Evolutionary conservation across 1,284 basidiomycete species (phyloP).

Genomic region (Leccinum pallidistipes): DNA sequence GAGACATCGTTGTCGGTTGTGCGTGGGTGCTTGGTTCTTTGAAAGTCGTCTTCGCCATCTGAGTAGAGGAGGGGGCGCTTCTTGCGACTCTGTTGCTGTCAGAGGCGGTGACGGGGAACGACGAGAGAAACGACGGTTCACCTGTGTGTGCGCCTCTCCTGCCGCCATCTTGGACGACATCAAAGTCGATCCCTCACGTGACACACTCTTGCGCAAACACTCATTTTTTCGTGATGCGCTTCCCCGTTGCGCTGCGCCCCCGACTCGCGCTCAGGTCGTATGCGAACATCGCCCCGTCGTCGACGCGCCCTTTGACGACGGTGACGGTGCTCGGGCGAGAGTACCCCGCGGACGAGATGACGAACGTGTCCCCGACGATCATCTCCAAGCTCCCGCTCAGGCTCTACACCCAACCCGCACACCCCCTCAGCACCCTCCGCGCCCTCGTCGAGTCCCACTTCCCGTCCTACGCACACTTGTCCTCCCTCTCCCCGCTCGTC

Average conservation of each 20-base stretch:
- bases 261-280: slow-evolving; percentile 14
- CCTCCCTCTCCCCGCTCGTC: slow-evolving; percentile 85
- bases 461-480: slow-evolving; percentile 63
- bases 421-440: slow-evolving; percentile 88
- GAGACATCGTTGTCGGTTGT: slow-evolving; percentile 22
- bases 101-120: slow-evolving; percentile 5
- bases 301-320: slow-evolving; percentile 29
- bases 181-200: neutral
- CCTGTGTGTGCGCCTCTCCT: slow-evolving; percentile 19
- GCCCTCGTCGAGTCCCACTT: slow-evolving; percentile 86
- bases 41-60: slow-evolving; percentile 23
- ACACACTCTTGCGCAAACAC: neutral
- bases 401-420: slow-evolving; percentile 75
- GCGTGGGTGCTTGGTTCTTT: slow-evolving; percentile 30
- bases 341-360: slow-evolving; percentile 75
- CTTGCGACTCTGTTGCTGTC: slow-evolving; percentile 22
- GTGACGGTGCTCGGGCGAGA: slow-evolving; percentile 50
- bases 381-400: slow-evolving; percentile 70
- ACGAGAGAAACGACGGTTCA: slow-evolving; percentile 12
- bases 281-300: slow-evolving; percentile 25
- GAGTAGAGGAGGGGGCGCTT: slow-evolving; percentile 32
- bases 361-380: slow-evolving; percentile 88
- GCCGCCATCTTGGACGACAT: slow-evolving; percentile 23
- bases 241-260: slow-evolving; percentile 10
- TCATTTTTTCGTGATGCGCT: slow-evolving; percentile 17